These are phyloP conservation scores for Macrophomina phaseolina DNA, from an alignment of 2,329 filamentous ascomycete species.

Conservation along the genomic window DNA sequence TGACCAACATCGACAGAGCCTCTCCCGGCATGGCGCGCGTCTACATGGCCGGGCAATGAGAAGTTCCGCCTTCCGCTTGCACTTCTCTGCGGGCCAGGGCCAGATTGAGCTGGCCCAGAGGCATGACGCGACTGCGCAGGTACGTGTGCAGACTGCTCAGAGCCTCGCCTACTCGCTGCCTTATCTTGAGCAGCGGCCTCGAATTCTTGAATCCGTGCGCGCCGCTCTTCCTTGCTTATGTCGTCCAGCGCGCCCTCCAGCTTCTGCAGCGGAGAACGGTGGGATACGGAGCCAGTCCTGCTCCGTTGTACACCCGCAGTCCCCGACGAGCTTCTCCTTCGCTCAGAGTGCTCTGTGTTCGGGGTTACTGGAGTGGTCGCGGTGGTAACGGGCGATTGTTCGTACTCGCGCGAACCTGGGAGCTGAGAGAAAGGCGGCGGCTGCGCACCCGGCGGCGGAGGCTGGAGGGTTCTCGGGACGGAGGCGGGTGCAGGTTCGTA, in stretches of 20 bases:
- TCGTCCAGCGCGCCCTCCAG: slow-evolving; percentile 88
- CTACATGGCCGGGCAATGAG: slow-evolving; percentile 18
- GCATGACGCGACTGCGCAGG: slow-evolving; percentile 7
- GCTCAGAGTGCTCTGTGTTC: slow-evolving; percentile 25
- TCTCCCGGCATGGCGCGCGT: slow-evolving; percentile 23
- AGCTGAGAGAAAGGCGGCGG: background rate
- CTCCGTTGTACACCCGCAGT: slow-evolving; percentile 27
- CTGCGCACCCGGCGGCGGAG: background rate
- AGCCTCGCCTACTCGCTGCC: slow-evolving; percentile 39
- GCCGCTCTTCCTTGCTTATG: slow-evolving; percentile 95
- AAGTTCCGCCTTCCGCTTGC: slow-evolving; percentile 12
- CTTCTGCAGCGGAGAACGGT: slow-evolving; percentile 90
- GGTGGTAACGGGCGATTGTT: slow-evolving; percentile 5
- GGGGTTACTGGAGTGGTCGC: slow-evolving; percentile 7
- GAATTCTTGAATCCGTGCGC: slow-evolving; percentile 81
- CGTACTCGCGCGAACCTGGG: background rate
- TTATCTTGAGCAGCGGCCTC: slow-evolving; percentile 74
- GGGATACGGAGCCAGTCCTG: slow-evolving; percentile 67
- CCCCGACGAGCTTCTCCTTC: slow-evolving; percentile 33
- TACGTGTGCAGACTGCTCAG: background rate
- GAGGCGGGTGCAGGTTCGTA: slow-evolving; percentile 23
- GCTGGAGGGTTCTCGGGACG: background rate
- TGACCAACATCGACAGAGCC: slow-evolving; percentile 10
- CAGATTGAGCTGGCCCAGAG: slow-evolving; percentile 10
- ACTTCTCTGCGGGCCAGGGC: slow-evolving; percentile 3